Evolutionary conservation across 2,329 filamentous ascomycete species (phyloP), one percentile per base, ranked within the genome.

Genomic region (Colletotrichum lini): DNA sequence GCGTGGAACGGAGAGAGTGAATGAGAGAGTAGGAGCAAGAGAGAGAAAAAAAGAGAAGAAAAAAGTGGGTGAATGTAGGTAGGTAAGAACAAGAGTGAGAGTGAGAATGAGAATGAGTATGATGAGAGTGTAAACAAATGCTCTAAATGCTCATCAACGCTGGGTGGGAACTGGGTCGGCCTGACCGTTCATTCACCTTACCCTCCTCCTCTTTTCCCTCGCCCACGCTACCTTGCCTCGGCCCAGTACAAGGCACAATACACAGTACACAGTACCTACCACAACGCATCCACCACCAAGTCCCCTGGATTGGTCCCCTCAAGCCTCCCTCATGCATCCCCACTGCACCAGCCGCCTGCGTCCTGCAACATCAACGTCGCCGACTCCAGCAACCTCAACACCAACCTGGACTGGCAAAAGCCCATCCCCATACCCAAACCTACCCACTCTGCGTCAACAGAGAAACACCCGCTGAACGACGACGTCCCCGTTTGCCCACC

Each of bases 311-410:
- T 40, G 57, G 49, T 21, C 26, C 54, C 13, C 10, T 58, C 54
- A 38, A 68, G 57, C 65, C 63, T 35, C 45, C 30, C 68, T 68
- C 58, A 71, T 71, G 58, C 68, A 68, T 40, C 38, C 45, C 65
- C 23, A 45, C 58, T 63, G 53, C 65, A 63, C 23, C 65, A 42
- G 21, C 53, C 45, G 21, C 53, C 45, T 54, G 52, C 65, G 53
- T 68, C 65, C 53, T 68, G 68, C 68, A 71, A 68, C 68, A 68
- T 40, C 44, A 47, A 52, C 38, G 38, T 45, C 57, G 26, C 58
- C 53, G 56, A 68, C 57, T 54, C 30, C 35, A 67, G 58, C 52
- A 18, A 58, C 52, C 23, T 60, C 66, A 62, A 50, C 57, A n/a
- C 42, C 56, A 35, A 42, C 42, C 16, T 67, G 30, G 1, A 62